Conservation (phyloP, 495 filamentous ascomycete species). For the Delitschia confertaspora region DNA sequence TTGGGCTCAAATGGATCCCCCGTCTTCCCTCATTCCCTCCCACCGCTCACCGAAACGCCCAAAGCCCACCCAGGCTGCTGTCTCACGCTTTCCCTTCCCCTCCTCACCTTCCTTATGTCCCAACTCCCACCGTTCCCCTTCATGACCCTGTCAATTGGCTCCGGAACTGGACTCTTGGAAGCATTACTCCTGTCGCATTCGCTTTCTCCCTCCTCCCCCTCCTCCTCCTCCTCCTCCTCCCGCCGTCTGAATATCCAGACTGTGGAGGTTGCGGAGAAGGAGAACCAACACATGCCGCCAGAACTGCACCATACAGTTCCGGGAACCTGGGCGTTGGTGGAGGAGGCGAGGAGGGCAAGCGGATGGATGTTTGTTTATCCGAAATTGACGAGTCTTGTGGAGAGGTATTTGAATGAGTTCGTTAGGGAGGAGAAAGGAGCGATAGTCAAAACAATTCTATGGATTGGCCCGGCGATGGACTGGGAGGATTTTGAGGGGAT, state of each 20-base stretch:
- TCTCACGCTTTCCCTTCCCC: constrained; percentile 39
- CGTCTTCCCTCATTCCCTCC: constrained; percentile 4
- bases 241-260: constrained; percentile 33
- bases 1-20: background rate
- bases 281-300: constrained; percentile 42
- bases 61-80: constrained; percentile 39
- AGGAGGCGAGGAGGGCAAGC: constrained; percentile 32
- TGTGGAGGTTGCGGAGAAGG: constrained; percentile 40
- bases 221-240: too few species aligned
- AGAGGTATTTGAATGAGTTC: constrained; percentile 38
- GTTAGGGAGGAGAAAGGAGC: constrained; percentile 13
- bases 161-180: constrained; percentile 48
- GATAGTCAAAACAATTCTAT: constrained; percentile 40
- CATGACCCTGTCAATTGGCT: constrained; percentile 46
- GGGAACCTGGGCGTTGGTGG: constrained; percentile 39
- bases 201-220: too few species aligned
- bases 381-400: constrained; percentile 39
- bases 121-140: constrained; percentile 38
- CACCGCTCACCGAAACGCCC: constrained; percentile 6
- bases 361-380: constrained; percentile 53
- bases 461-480: constrained; percentile 45
- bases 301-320: constrained; percentile 37
- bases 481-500: constrained; percentile 37
- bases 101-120: constrained; percentile 33
- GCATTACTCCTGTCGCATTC: constrained; percentile 38